Evolutionary conservation across 2,329 filamentous ascomycete genomes (phyloP), one percentile per base, ranked within the genome.

Genomic region (Pseudopithomyces chartarum): DNA sequence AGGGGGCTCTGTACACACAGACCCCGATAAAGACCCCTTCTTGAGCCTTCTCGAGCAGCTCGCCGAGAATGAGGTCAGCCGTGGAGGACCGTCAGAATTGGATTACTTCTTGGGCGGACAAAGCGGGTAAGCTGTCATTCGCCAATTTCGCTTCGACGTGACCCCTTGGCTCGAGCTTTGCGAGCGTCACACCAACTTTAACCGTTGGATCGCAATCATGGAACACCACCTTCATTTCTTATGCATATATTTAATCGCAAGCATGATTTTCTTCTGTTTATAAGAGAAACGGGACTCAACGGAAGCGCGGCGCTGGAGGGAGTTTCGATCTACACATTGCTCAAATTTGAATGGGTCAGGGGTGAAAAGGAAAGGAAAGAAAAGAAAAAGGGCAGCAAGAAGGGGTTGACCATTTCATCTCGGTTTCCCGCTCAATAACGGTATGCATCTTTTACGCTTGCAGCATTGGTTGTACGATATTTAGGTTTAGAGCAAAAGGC

Each of bases 41-140:
- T 75, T 95, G 39, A 90, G 85, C 59, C 76, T 95, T 40, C 78
- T 95, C 34, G 91, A 95, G 72, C 90, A 95, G 76, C 81, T 95
- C 56, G 91, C 90, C 0, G 90, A 95, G 74, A 92, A 91, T 66
- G 90, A 94, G 74, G 84, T 90, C 52, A 81, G 82, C 40, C 80
- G 85, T 50, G 90, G 88, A 0, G 85, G 87, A 10, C 89, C 88
- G 12, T 88, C 84, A 62, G 90, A 94, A 69, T 78, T 95, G 66
- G 90, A 94, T 72, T 93, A 91, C 76, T 93, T 93, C 68, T 77
- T 93, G 57, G 70, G 73, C 61, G 68, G 71, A 34, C 68, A 71
- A 47, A 68, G 62, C 52, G 69, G 58, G 46, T 72, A 61, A 64
- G 39, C 7, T 15, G 26, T 34, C 20, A 34, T 20, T 48, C 32